phyloP scores from a whole-genome alignment of 306 rosid genomes.

The Sicyos baderoa region DNA sequence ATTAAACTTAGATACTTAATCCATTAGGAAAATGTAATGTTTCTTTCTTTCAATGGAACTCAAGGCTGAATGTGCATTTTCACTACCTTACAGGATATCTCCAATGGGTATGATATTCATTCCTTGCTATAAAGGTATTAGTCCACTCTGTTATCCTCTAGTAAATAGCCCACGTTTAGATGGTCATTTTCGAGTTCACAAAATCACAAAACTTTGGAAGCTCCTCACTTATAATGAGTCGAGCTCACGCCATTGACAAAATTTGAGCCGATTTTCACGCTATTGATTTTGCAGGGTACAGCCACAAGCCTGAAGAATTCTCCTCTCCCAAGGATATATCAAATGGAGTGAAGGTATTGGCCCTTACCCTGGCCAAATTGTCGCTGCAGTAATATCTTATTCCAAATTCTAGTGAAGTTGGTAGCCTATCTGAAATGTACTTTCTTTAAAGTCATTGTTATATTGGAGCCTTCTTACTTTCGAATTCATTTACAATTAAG shows the following conservation, averaged over 20 bases:
- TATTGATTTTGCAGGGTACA: constrained; percentile 63
- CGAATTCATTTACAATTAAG: neutral
- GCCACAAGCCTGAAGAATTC: constrained; percentile 94
- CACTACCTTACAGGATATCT: constrained; percentile 53
- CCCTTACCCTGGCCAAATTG: constrained; percentile 70
- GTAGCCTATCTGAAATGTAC: neutral
- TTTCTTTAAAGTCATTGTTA: neutral
- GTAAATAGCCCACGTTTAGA: neutral
- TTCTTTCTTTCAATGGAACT: constrained; percentile 10
- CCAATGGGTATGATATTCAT: constrained; percentile 96
- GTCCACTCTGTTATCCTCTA: constrained; percentile 14
- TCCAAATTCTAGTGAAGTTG: constrained; percentile 15
- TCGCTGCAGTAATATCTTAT: constrained; percentile 45
- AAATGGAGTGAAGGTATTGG: constrained; percentile 79
- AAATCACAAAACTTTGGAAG: neutral
- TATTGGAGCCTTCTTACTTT: neutral
- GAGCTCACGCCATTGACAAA: neutral
- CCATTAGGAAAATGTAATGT: neutral
- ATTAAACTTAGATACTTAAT: neutral
- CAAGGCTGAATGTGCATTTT: constrained; percentile 20
- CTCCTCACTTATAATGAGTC: neutral
- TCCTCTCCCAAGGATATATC: constrained; percentile 57
- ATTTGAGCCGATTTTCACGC: neutral
- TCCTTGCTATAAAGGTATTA: constrained; percentile 89
- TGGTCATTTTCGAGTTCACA: neutral